Evolutionary conservation across 805 yeast genomes (phyloP).

Genomic region (Jamesozyma lodderae): DNA sequence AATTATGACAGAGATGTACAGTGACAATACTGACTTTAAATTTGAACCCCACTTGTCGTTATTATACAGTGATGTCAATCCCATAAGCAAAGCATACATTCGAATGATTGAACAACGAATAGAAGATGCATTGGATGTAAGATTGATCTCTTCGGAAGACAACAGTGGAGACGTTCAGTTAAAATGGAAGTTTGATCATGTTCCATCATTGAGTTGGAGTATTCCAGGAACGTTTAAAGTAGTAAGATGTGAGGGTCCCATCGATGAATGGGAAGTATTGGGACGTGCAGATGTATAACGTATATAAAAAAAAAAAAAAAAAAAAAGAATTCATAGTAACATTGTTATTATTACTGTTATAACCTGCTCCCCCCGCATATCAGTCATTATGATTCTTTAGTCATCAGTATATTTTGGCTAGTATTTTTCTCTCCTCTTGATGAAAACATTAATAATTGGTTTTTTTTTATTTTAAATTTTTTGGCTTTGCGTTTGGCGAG

Average conservation of each 20-base stretch:
- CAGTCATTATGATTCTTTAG: too few relatives aligned
- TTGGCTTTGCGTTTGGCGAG: too few relatives aligned
- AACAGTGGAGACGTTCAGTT: conserved; percentile 13
- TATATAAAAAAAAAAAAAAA: neutral
- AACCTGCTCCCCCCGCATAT: too few relatives aligned
- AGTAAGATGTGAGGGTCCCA: conserved; percentile 64
- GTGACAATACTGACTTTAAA: conserved; percentile 36
- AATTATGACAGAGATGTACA: conserved; percentile 50
- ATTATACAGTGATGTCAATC: conserved; percentile 55
- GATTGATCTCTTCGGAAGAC: conserved; percentile 8
- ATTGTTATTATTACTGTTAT: too few relatives aligned
- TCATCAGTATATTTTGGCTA: too few relatives aligned
- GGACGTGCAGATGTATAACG: conserved; percentile 34
- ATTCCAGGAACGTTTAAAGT: conserved; percentile 56
- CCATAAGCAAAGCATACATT: conserved; percentile 58
- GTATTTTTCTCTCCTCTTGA: too few relatives aligned
- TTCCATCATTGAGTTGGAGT: conserved; percentile 41
- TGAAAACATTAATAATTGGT: too few relatives aligned
- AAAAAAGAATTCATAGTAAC: too few relatives aligned
- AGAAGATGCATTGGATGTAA: conserved; percentile 50
- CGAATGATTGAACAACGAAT: conserved; percentile 56
- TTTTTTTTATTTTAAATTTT: too few relatives aligned
- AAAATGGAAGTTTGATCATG: conserved; percentile 16
- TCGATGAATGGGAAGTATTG: conserved; percentile 55
- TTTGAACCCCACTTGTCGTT: conserved; percentile 68